phyloP scores from a whole-genome alignment of 1,139 yeast species.

The Barnettozyma hawaiiensis region DNA sequence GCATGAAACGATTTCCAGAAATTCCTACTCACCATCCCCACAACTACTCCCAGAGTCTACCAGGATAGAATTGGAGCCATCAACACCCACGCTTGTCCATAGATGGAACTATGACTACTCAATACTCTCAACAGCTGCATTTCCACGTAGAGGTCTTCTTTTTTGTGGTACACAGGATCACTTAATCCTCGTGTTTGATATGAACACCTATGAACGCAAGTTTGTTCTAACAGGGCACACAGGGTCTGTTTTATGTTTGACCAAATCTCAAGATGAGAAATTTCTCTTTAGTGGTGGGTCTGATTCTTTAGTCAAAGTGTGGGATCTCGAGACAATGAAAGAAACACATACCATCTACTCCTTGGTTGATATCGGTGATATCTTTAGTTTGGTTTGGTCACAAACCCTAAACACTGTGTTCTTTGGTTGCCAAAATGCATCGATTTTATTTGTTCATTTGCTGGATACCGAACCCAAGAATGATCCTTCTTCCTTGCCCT shows the following conservation, averaged over 20 bases:
- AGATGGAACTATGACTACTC: constrained; percentile 73
- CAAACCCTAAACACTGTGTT: constrained; percentile 55
- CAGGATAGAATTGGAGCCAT: background rate
- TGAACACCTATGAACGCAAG: constrained; percentile 53
- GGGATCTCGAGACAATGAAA: constrained; percentile 48
- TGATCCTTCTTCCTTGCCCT: constrained; percentile 56
- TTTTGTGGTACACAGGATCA: constrained; percentile 95
- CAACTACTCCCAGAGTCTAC: constrained; percentile 4
- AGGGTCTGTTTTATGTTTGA: constrained; percentile 68
- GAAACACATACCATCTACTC: constrained; percentile 73
- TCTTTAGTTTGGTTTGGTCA: constrained; percentile 76
- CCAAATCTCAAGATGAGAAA: constrained; percentile 52
- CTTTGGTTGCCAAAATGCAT: constrained; percentile 90
- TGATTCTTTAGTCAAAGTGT: constrained; percentile 81
- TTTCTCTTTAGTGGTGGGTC: constrained; percentile 80
- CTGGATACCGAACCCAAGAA: constrained; percentile 25
- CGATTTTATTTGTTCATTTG: constrained; percentile 61
- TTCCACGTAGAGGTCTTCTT: constrained; percentile 50
- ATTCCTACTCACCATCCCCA: constrained; percentile 15
- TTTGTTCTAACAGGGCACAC: constrained; percentile 50
- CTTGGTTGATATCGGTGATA: constrained; percentile 85
- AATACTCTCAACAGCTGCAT: constrained; percentile 70
- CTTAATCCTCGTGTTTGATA: constrained; percentile 67
- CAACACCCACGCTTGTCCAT: constrained; percentile 42
- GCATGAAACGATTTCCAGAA: constrained; percentile 6